Evolutionary conservation across 768 basidiomycete species (phyloP), one percentile per base, ranked within the genome.

Genomic region (Mycena venus): DNA sequence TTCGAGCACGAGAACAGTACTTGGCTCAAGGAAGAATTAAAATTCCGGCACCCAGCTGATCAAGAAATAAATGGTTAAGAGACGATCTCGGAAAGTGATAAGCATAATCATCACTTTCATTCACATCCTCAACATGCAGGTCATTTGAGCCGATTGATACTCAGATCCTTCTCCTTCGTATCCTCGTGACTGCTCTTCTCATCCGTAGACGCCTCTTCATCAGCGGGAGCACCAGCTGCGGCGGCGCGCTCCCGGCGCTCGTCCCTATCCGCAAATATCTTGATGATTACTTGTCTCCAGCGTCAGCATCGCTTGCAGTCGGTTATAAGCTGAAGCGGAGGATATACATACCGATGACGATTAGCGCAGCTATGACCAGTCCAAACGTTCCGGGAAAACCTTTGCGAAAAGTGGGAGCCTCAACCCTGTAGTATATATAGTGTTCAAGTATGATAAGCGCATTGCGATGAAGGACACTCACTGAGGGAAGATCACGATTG

Each of bases 401-500:
- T 23, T 76, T 74, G 7, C 78, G 77, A 61, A 73, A 77, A 53
- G 62, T 72, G 29, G 75, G 68, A 44, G 72, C 68, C 36, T 73
- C 66, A n/a, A 53, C 53, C 56, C 74, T 75, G 42, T 12, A 11
- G n/a, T n/a, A n/a, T n/a, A n/a, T 23, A 38, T 11, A 40, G 3
- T 44, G n/a, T 32, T 32, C 36, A 58, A 9, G 49, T 31, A 51
- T 59, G 25, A 15, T 21, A 49, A 23, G 15, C 27, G 23, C 9
- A 31, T 23, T 32, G 38, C 19, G 3, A 15, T 36, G 36, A 38
- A 53, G 23, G 17, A 25, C 42, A 51, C 79, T 63, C 29, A 79
- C 76, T 80, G 80, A 59, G 80, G 80, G 61, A 80, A 80, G 15
- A 80, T 80, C 10, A 80, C 78, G 40, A 80, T 80, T 29, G 80